A percentile compares a stretch with the other conserved stretches of the same genome.
Evolutionary conservation across 2,329 filamentous ascomycete species (phyloP).

Genomic region (Plenodomus biglobosus): DNA sequence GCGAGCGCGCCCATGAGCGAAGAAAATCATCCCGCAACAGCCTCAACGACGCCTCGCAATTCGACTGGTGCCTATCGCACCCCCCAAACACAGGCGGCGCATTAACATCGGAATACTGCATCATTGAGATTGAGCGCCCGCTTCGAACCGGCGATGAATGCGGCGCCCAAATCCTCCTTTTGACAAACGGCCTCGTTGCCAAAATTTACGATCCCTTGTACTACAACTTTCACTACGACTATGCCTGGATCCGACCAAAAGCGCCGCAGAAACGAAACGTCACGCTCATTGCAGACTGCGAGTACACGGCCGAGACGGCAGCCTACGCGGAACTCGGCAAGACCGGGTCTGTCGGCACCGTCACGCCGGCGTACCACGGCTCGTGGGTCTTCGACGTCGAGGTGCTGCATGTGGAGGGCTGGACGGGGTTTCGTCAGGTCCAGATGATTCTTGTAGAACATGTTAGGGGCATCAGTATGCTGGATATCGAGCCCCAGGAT

Average conservation of each 20-base stretch:
- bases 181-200: neutral
- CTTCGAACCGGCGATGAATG: neutral
- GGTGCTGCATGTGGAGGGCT: neutral
- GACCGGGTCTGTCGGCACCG: neutral
- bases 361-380: neutral
- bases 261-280: neutral
- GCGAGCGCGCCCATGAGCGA: too few relatives aligned
- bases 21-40: neutral
- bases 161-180: neutral
- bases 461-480: constrained; percentile 2
- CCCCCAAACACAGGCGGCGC: neutral
- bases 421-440: neutral
- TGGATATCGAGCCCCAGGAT: neutral
- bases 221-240: neutral
- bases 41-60: neutral
- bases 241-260: neutral
- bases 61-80: neutral
- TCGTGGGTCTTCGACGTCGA: neutral
- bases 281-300: neutral
- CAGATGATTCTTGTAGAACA: constrained; percentile 9
- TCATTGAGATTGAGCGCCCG: neutral
- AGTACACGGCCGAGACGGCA: neutral
- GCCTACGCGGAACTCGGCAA: neutral
- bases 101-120: neutral
- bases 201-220: neutral